phyloP scores from a whole-genome alignment of 139 green algal species.

The Chlamydomonas sp. region DNA sequence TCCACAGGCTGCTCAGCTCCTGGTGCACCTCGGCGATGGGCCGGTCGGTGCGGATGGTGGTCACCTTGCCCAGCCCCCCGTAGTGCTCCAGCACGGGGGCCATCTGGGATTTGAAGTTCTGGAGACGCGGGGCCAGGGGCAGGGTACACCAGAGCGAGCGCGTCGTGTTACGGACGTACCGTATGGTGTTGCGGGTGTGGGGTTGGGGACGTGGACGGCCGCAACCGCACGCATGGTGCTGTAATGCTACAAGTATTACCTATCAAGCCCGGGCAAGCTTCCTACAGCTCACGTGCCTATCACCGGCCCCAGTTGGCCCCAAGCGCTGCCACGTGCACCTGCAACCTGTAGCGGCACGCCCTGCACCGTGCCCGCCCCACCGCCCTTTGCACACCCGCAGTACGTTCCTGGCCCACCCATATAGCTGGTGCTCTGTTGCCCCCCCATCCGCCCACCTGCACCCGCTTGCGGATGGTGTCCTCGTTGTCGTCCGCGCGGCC shows the following conservation, averaged over 20 bases:
- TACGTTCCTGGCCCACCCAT: background rate
- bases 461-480: constrained; percentile 93
- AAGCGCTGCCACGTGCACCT: too few species aligned
- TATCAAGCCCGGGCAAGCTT: too few species aligned
- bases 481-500: constrained; percentile 94
- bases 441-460: constrained; percentile 61
- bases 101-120: constrained; percentile 73
- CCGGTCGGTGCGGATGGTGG: constrained; percentile 65
- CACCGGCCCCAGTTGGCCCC: too few species aligned
- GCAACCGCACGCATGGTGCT: too few species aligned
- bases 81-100: constrained; percentile 88
- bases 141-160: background rate
- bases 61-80: constrained; percentile 67
- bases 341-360: too few species aligned
- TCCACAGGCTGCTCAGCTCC: constrained; percentile 61
- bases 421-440: too few species aligned
- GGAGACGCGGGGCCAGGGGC: background rate
- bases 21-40: constrained; percentile 69
- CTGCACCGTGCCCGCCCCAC: too few species aligned
- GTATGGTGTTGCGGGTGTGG: background rate
- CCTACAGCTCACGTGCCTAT: too few species aligned
- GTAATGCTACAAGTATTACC: too few species aligned
- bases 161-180: background rate
- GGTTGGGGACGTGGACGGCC: too few species aligned
- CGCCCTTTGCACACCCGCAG: background rate